Evolutionary conservation across 495 filamentous ascomycete species (phyloP).

Genomic region (Tuber magnatum): DNA sequence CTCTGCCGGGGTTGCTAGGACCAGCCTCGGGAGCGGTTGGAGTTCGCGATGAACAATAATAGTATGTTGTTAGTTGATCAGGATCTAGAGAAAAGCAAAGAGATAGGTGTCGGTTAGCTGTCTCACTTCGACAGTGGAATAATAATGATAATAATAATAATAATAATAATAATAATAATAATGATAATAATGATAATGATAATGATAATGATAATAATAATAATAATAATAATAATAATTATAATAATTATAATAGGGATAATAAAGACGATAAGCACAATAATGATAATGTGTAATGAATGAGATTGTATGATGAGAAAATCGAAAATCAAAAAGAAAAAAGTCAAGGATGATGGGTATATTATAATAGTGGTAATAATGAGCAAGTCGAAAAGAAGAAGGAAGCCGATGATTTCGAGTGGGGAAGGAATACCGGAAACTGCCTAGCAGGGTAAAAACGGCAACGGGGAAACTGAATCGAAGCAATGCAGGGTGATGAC

Average conservation of each 20-base stretch:
- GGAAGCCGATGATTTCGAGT: neutral
- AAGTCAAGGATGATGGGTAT: neutral
- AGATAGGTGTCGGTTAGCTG: neutral
- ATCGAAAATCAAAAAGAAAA: neutral
- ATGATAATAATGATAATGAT: neutral
- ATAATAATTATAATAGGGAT: too few species aligned
- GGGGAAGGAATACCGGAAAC: neutral
- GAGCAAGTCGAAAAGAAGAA: neutral
- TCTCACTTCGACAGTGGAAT: neutral
- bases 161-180: neutral
- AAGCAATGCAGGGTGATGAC: conserved; percentile 33
- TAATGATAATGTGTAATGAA: neutral
- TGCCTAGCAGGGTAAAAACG: neutral
- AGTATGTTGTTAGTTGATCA: neutral
- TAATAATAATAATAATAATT: neutral
- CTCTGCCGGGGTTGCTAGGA: neutral
- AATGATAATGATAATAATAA: neutral
- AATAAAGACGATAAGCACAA: neutral
- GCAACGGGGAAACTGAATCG: neutral
- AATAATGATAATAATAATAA: neutral
- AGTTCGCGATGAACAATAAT: neutral
- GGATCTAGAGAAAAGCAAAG: neutral
- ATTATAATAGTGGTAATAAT: neutral
- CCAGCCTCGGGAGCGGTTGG: neutral
- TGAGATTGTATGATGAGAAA: neutral